Base-by-base conservation (phyloP, 768 basidiomycete species). In the Boletus pseudopeckii region DNA sequence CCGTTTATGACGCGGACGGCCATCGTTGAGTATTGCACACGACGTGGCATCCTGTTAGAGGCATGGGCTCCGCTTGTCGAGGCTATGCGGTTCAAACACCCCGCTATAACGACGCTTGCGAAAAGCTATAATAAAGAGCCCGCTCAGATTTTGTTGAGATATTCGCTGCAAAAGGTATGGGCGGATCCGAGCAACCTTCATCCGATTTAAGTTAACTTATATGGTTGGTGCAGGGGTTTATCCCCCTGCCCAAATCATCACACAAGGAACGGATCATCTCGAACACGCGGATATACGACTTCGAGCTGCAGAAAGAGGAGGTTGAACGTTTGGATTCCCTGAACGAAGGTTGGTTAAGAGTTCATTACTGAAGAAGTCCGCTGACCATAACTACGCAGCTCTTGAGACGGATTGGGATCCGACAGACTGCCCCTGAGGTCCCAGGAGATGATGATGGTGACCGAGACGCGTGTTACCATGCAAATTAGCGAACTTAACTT, bases 1-100 rank as follows among this genome's bases (percentile, higher is more conserved):
- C 88, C 86, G 2, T 90, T 86, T 67, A 86, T 86, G 84, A 78
- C 80, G 32, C 77, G 83, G 40, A 73, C 70, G 18, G 80, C 84
- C 44, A 80, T 88, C 44, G 84, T 89, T 28, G 71, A 73, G 7
- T 79, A 62, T 33, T 86, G 83, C 67, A 74, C 73, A 48, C 66
- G 80, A 55, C 72, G 81, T 59, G 77, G 73, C 17, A 86, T 92
- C 52, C 65, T 78, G 10, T 74, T 90, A 10, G 81, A 88, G 75
- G 87, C 83, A 48, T 60, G 77, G 52, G 33, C 54, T 18, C 57
- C 63, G 26, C 30, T 51, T 7, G 55, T 56, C 14, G 46, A 80
- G 11, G 85, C 80, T 2, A 73, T 82, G 67, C 77, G 83, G 43
- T 87, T 91, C 71, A 64, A 79, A 18, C 80, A 86, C 68, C 78